Conservation (phyloP, 352 stramenopile genomes). For the Phytophthora litchii region DNA sequence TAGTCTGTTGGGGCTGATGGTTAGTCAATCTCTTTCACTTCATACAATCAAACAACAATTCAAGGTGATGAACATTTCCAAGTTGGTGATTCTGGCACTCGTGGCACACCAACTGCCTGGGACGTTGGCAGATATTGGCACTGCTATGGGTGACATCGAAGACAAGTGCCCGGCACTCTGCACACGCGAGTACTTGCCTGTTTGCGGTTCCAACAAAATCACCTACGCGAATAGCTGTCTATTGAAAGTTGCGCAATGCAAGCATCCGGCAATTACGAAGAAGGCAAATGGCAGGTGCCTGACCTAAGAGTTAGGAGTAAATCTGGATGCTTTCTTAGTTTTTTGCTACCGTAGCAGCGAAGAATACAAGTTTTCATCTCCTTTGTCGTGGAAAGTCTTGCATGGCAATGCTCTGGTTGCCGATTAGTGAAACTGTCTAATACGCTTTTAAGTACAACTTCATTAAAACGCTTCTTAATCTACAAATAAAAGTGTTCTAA, state of each 20-base stretch:
- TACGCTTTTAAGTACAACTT: too few relatives aligned
- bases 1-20: too few relatives aligned
- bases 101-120: neutral
- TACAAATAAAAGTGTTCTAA: neutral
- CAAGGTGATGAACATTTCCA: neutral
- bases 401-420: too few relatives aligned
- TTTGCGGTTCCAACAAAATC: constrained; percentile 35
- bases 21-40: too few relatives aligned
- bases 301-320: neutral
- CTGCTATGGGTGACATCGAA: neutral
- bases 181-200: constrained; percentile 12
- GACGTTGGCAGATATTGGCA: neutral
- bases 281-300: constrained; percentile 1
- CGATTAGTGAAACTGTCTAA: neutral
- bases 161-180: constrained; percentile 9
- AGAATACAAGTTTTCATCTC: too few relatives aligned
- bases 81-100: neutral
- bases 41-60: neutral
- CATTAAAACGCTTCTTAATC: neutral
- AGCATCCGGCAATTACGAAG: constrained; percentile 2
- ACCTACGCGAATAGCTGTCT: constrained; percentile 38
- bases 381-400: too few relatives aligned
- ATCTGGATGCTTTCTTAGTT: too few relatives aligned
- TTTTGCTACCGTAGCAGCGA: too few relatives aligned
- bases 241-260: constrained; percentile 9